Base-by-base conservation (phyloP, 768 basidiomycete species). In the Tremella fuciformis region DNA sequence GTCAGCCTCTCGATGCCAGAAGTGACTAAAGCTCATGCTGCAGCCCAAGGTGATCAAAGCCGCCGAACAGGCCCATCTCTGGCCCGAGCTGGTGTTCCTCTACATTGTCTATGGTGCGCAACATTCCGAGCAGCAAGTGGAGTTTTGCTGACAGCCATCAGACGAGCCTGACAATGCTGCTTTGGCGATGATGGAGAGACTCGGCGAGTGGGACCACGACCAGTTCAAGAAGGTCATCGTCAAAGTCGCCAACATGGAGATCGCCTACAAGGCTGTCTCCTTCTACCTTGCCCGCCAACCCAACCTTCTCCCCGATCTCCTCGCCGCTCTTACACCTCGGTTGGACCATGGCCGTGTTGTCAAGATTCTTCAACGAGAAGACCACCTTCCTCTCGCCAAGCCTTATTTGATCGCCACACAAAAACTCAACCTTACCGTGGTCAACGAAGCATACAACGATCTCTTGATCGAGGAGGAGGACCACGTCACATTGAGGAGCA, bases 401-500 rank as follows among this genome's bases (percentile, higher is more conserved):
- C 85, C 91, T 39, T 99, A 99, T 79, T 87, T 99, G 53, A 93
- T 97, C 67, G 89, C 92, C 44, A 93, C 98, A 18, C 94, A 99
- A 81, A 76, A 94, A 86, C 83, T 94, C 73, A 97, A 99, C 77
- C 84, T 98, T 47, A 90, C 93, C 73, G 90, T 93, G 15, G 91
- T 99, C 71, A 99, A 99, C 71, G 92, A 96, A 65, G 93, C 94
- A 8, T 97, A 96, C 80, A 97, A 98, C 70, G 89, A 91, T 70
- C 81, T 99, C n/a, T 82, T 98, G 42, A 98, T 99, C 59, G 96
- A 99, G 77, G 96, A 99, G 77, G 96, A 99, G 78, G 94, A 99
- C 75, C 91, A 93, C 81, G 91, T 94, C 78, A 97, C 94, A 0
- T 84, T 99, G 8, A 88, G 94, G 8, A 96, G 96, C 77, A 93